These are phyloP conservation scores for Trichosporon coremiiforme DNA, from an alignment of 1,284 basidiomycete species.

Conservation along the genomic window DNA sequence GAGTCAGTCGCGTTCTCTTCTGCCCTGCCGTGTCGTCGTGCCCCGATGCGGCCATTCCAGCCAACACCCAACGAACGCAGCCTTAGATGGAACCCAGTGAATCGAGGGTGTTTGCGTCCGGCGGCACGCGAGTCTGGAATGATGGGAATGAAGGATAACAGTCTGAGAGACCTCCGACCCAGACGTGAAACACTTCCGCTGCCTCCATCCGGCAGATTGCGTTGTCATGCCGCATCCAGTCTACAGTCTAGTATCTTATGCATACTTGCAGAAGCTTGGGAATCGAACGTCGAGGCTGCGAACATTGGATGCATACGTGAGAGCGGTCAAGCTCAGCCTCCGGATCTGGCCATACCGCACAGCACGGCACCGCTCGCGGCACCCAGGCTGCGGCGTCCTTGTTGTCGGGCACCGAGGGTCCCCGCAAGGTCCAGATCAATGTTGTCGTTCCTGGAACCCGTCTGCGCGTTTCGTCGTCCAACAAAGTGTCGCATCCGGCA, in stretches of 20 bases:
- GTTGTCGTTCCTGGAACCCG: neutral
- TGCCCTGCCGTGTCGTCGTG: no score
- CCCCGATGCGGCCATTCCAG: no score
- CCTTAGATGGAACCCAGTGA: neutral
- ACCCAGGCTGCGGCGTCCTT: neutral
- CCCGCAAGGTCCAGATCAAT: neutral
- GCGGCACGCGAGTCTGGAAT: neutral
- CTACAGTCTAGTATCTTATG: neutral
- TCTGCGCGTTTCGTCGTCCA: neutral
- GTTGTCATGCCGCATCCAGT: neutral
- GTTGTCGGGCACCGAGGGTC: neutral
- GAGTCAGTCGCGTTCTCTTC: no score
- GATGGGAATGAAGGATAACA: neutral
- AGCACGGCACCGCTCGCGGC: no score
- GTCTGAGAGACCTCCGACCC: neutral
- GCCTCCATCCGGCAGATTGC: neutral
- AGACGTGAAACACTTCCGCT: neutral
- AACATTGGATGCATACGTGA: neutral
- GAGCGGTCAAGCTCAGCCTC: neutral
- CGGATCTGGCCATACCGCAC: neutral
- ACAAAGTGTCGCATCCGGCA: neutral
- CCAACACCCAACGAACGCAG: no score
- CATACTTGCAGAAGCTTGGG: neutral
- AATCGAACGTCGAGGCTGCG: neutral
- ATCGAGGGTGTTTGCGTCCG: neutral